Evolutionary conservation across 768 basidiomycete genomes (phyloP).

Genomic region (Pisolithus sp.): DNA sequence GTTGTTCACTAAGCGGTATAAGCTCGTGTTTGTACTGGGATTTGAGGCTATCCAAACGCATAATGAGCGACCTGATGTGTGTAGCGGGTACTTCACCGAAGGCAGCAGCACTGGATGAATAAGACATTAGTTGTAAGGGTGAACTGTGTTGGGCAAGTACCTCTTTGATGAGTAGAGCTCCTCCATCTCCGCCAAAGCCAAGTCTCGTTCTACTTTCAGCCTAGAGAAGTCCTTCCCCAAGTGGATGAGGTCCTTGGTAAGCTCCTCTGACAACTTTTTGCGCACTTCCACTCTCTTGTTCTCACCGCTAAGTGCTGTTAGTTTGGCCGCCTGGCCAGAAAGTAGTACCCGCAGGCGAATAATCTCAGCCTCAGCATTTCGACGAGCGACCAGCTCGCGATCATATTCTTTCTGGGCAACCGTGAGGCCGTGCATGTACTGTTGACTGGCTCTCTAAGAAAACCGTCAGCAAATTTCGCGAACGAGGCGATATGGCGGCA

Average conservation of each 20-base stretch:
- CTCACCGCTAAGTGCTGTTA: conserved; percentile 82
- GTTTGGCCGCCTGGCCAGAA: conserved; percentile 81
- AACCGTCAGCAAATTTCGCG: conserved; percentile 1
- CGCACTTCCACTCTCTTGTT: conserved; percentile 71
- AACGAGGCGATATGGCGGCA: neutral
- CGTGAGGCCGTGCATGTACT: conserved; percentile 86
- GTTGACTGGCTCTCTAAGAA: conserved; percentile 77
- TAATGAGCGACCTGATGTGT: conserved; percentile 66
- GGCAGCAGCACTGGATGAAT: conserved; percentile 20
- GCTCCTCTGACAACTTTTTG: conserved; percentile 71
- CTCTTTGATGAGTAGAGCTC: conserved; percentile 73
- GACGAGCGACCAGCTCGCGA: conserved; percentile 77
- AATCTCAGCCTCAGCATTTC: conserved; percentile 91
- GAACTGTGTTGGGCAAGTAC: conserved; percentile 33
- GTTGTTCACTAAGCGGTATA: conserved; percentile 74
- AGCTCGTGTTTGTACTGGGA: conserved; percentile 84
- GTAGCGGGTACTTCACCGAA: conserved; percentile 32
- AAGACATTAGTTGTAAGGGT: conserved; percentile 19
- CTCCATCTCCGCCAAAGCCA: conserved; percentile 89
- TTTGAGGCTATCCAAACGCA: conserved; percentile 82
- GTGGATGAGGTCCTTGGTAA: conserved; percentile 65
- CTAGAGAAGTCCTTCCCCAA: conserved; percentile 85
- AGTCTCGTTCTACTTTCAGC: conserved; percentile 83
- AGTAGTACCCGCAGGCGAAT: conserved; percentile 77
- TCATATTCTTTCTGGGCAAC: conserved; percentile 96